Conservation (phyloP, 768 basidiomycete genomes). For the Termitomyces sp. region DNA sequence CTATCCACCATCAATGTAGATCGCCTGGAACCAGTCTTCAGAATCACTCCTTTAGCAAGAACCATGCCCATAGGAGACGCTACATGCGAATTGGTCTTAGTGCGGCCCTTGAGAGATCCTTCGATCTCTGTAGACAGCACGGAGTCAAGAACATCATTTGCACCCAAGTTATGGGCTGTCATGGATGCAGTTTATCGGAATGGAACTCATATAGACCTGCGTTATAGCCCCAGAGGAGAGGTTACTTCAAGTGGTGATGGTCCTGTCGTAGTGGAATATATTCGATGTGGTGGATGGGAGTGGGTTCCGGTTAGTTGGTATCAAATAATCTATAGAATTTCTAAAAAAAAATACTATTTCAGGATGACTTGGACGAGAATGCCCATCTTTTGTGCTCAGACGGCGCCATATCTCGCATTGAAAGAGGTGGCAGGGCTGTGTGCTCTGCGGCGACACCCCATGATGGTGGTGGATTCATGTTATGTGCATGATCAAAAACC, state of each 20-base stretch:
- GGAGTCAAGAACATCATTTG: slow-evolving; percentile 44
- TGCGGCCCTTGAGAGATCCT: slow-evolving; percentile 69
- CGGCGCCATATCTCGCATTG: slow-evolving; percentile 64
- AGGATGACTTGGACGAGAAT: slow-evolving; percentile 55
- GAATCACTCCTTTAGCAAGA: slow-evolving; percentile 62
- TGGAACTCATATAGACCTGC: slow-evolving; percentile 63
- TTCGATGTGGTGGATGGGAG: slow-evolving; percentile 76
- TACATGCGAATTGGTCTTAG: slow-evolving; percentile 68
- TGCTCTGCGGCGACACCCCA: slow-evolving; percentile 37
- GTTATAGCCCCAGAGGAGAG: slow-evolving; percentile 44
- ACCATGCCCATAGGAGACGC: slow-evolving; percentile 36
- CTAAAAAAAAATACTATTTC: slow-evolving; percentile 9
- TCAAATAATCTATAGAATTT: background rate
- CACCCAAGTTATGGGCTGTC: slow-evolving; percentile 45
- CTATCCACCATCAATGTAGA: slow-evolving; percentile 79
- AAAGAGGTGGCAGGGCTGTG: slow-evolving; percentile 50
- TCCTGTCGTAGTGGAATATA: slow-evolving; percentile 65
- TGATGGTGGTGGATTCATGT: slow-evolving; percentile 33
- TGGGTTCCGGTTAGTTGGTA: slow-evolving; percentile 66
- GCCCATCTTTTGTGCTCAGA: slow-evolving; percentile 80
- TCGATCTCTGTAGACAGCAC: slow-evolving; percentile 33
- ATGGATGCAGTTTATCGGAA: slow-evolving; percentile 71
- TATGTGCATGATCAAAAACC: slow-evolving; percentile 36
- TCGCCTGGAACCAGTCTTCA: slow-evolving; percentile 79
- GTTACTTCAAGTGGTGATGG: slow-evolving; percentile 39